Base-by-base conservation (phyloP, 2,329 filamentous ascomycete genomes). In the Xylaria polymorpha region DNA sequence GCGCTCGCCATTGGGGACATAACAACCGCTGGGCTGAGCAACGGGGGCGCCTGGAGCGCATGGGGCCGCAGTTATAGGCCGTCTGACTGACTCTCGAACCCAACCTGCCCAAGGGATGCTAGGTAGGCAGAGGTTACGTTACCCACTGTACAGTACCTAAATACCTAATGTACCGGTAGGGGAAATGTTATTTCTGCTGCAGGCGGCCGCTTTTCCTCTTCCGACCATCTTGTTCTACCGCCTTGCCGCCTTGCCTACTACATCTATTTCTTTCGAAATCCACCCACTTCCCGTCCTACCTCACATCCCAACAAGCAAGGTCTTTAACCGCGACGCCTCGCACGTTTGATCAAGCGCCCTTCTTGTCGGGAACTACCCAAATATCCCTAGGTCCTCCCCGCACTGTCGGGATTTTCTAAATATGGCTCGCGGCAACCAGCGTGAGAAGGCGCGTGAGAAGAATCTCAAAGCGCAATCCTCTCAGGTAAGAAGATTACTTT, bases 401-500 rank as follows among this genome's bases (percentile, higher is more conserved):
- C 20, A 32, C 55, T 39, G 41, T 46, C 43, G 55, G 39, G 15
- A 15, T 48, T 65, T 63, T 58, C 60, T 51, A 73, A 76, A 69
- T 72, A 98, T 98, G 95, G 91, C 95, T 75, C 93, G 95, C 81
- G 95, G 95, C 75, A 98, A 98, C 82, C 95, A 98, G 86, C 92
- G 95, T 78, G 94, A 98, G 73, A 94, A 95, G 85, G 92, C 92
- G 77, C 92, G 95, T 72, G 92, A 95, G 84, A 96, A 95, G 85
- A 93, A 90, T 82, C 87, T 90, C 78, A 95, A 97, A 86, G 90
- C 91, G 77, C 80, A 86, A 78, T 85, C 89, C 59, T 78, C 80
- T 60, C 76, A 85, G 84, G 92, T 94, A 83, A 73, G 73, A 69
- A 62, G 44, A 64, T 29, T 29, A 63, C 55, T 55, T 57, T 46